Conservation (phyloP, 2,329 filamentous ascomycete species). For the Rhynchosporium secalis region DNA sequence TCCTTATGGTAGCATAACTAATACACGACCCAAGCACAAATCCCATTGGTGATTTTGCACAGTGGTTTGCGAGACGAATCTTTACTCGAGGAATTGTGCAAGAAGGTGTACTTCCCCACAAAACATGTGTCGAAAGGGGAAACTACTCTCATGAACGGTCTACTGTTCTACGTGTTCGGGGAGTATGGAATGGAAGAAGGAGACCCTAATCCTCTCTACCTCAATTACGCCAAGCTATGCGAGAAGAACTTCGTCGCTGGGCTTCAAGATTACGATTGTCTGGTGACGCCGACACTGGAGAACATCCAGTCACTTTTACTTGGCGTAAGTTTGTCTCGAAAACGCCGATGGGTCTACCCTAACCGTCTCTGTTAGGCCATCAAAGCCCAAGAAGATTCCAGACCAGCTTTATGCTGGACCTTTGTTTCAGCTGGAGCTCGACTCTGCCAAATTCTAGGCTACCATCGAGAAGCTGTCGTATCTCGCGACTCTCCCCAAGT, state of each 20-base stretch:
- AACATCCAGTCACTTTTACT: slow-evolving; percentile 25
- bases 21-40: slow-evolving; percentile 9
- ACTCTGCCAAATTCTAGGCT: slow-evolving; percentile 26
- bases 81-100: slow-evolving; percentile 23
- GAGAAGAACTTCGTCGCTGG: slow-evolving; percentile 24
- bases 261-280: slow-evolving; percentile 22
- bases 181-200: slow-evolving; percentile 15
- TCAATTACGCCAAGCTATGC: slow-evolving; percentile 21
- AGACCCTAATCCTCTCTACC: slow-evolving; percentile 14
- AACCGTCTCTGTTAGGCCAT: slow-evolving; percentile 12
- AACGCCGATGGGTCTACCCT: neutral
- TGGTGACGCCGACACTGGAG: slow-evolving; percentile 19
- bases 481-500: slow-evolving; percentile 17
- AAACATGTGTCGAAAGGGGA: slow-evolving; percentile 19
- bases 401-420: slow-evolving; percentile 26
- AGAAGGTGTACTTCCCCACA: slow-evolving; percentile 26
- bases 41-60: slow-evolving; percentile 22
- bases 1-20: neutral
- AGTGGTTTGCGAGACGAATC: slow-evolving; percentile 21
- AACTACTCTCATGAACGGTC: slow-evolving; percentile 21
- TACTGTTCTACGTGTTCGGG: slow-evolving; percentile 22
- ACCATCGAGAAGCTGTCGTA: slow-evolving; percentile 24
- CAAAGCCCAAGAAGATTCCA: slow-evolving; percentile 23
- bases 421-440: slow-evolving; percentile 24
- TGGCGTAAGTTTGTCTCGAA: slow-evolving; percentile 17